These are phyloP conservation scores for Penicillium occitanis DNA, from an alignment of 2,329 filamentous ascomycete species.

Conservation along the genomic window DNA sequence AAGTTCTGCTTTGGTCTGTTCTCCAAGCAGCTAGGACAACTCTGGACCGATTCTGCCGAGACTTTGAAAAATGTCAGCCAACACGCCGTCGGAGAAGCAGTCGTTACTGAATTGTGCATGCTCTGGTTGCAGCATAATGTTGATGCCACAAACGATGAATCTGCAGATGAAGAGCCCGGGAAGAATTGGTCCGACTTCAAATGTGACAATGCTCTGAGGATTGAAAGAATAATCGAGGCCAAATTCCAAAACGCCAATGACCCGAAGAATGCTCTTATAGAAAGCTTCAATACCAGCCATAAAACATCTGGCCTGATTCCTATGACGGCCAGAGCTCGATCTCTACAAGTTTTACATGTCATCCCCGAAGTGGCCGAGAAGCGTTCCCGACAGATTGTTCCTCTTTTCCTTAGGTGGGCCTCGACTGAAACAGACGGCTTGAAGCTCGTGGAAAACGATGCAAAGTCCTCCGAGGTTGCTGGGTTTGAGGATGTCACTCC, in stretches of 20 bases:
- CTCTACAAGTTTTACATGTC: conserved; percentile 72
- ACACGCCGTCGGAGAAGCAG: conserved; percentile 68
- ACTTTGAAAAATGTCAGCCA: conserved; percentile 74
- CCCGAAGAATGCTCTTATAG: conserved; percentile 59
- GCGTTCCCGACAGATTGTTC: conserved; percentile 78
- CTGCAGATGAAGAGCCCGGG: conserved; percentile 27
- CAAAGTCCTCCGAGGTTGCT: conserved; percentile 28
- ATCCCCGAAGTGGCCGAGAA: conserved; percentile 80
- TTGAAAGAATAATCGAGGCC: conserved; percentile 55
- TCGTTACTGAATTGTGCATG: conserved; percentile 70
- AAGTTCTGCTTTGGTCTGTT: conserved; percentile 86
- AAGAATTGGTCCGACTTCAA: conserved; percentile 63
- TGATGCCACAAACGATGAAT: neutral
- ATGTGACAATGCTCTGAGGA: conserved; percentile 69
- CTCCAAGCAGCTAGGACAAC: conserved; percentile 76
- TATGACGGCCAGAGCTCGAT: conserved; percentile 67
- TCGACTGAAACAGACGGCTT: conserved; percentile 50
- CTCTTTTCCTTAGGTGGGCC: conserved; percentile 82
- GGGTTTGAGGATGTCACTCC: conserved; percentile 26
- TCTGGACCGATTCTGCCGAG: conserved; percentile 81
- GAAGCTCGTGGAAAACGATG: conserved; percentile 26
- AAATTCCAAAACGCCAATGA: conserved; percentile 56
- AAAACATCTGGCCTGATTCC: conserved; percentile 32
- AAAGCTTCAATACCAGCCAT: conserved; percentile 66
- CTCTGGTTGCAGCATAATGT: conserved; percentile 63